A percentile compares a stretch with the other conserved stretches of the same genome.
These are phyloP conservation scores for Rutstroemia sp. DNA, from an alignment of 2,329 filamentous ascomycete species.

Conservation along the genomic window DNA sequence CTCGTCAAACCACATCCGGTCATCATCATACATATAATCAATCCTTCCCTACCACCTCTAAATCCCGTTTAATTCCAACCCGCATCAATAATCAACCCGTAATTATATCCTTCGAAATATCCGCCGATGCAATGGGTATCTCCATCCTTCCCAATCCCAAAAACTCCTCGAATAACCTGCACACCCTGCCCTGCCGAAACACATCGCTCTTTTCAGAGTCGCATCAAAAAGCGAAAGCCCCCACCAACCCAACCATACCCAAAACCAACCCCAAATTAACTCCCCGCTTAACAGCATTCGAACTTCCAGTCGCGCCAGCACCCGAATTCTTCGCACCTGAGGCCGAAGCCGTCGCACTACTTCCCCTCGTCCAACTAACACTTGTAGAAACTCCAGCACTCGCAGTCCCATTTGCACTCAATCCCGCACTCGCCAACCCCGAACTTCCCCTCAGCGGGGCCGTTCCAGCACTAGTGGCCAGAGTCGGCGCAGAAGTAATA, in stretches of 20 bases:
- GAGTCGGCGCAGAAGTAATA: neutral
- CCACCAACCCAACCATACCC: neutral
- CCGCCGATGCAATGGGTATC: too few species aligned
- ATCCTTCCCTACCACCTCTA: too few species aligned
- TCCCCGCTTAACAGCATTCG: neutral
- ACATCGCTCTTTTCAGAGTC: too few species aligned
- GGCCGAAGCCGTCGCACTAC: neutral
- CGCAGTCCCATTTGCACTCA: neutral
- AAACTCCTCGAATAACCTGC: too few species aligned
- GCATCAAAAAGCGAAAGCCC: neutral
- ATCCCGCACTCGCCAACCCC: neutral
- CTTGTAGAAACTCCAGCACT: neutral
- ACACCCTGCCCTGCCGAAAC: too few species aligned
- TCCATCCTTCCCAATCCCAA: too few species aligned
- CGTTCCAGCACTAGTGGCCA: neutral
- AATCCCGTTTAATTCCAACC: too few species aligned
- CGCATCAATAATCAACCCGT: too few species aligned
- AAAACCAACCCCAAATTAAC: neutral
- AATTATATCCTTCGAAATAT: too few species aligned
- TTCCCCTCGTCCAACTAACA: neutral
- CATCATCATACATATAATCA: too few species aligned
- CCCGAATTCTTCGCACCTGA: neutral
- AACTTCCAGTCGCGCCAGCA: neutral
- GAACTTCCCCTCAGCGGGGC: neutral
- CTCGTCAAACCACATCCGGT: too few species aligned